A percentile compares a stretch with the other conserved stretches of the same genome.
These are phyloP conservation scores for Chaetomiaceae sp. DNA, from an alignment of 2,329 filamentous ascomycete genomes.

Conservation along the genomic window DNA sequence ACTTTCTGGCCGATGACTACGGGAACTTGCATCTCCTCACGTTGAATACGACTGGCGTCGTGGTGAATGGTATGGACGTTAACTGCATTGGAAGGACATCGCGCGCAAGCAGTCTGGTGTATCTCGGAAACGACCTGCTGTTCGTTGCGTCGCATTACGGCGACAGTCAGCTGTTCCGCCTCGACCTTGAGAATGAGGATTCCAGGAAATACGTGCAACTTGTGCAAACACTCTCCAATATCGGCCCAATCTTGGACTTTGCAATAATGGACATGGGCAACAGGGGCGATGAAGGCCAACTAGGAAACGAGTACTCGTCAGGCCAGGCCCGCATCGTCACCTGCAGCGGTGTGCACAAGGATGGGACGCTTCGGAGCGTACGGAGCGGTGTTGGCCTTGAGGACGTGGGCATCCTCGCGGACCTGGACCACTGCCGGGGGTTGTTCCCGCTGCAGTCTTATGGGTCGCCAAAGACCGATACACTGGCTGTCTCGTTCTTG, in stretches of 20 bases:
- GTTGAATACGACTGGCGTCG: conserved; percentile 61
- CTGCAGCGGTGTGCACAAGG: conserved; percentile 83
- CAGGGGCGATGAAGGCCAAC: conserved; percentile 67
- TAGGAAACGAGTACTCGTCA: conserved; percentile 85
- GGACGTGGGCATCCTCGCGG: conserved; percentile 75
- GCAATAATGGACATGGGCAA: conserved; percentile 95
- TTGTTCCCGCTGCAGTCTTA: conserved; percentile 64
- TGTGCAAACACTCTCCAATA: conserved; percentile 74
- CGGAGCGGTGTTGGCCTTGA: conserved; percentile 91
- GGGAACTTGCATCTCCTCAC: conserved; percentile 81
- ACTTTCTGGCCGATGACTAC: conserved; percentile 89
- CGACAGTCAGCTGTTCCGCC: conserved; percentile 76
- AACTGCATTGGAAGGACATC: conserved; percentile 63
- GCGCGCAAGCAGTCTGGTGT: conserved; percentile 72
- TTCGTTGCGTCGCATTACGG: conserved; percentile 92
- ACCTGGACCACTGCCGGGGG: conserved; percentile 69
- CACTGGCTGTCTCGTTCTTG: conserved; percentile 73
- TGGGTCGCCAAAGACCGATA: conserved; percentile 54
- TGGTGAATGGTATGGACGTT: conserved; percentile 70
- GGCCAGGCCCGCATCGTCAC: conserved; percentile 92
- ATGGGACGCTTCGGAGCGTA: conserved; percentile 84
- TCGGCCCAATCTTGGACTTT: conserved; percentile 88
- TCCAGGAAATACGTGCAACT: conserved; percentile 49
- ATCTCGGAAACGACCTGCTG: conserved; percentile 66
- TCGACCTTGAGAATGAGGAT: conserved; percentile 48